Base-by-base conservation (phyloP, 805 yeast species). In the Ogataea pignaliae region DNA sequence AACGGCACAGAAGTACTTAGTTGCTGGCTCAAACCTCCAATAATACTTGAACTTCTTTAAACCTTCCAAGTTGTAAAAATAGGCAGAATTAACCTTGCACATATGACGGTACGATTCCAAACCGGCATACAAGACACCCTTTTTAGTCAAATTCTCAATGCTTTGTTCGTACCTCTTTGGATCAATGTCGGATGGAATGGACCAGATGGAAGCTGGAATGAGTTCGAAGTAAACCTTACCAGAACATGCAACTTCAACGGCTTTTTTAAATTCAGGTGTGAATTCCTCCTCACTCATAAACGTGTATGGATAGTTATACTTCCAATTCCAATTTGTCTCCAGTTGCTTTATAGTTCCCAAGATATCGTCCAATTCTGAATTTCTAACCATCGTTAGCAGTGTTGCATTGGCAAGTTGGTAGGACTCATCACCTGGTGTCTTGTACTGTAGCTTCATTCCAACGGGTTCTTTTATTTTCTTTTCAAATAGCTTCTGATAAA, bases 11-110 rank as follows among this genome's bases (percentile, higher is more conserved):
- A 68, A 77, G 47, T 86, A 73, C 59, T 78, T 75, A 52, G 82
- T 79, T 50, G 79, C 84, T 10, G 96, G 96, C 66, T 89, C 97
- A 37, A 89, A 89, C 63, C 96, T 80, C 97, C 96, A 89, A 72
- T 87, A 88, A 76, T 83, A 88, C 57, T 84, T 85, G 72, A 81
- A 88, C 11, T 79, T 76, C 45, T 71, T 67, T 66, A 88, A 57
- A 42, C 79, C 63, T 39, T 75, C 78, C 59, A 85, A 87, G 61
- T 84, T 75, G 76, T 80, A 87, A 69, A 88, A 84, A 62, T 83
- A 83, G 1, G 95, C 96, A 11, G 89, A 78, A 63, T 85, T 89
- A 66, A 77, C 88, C 54, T 96, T 77, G 66, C 95, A 87, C 91
- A 88, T 85, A 65, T 85, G 90, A 60, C 95, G 79, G 67, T 86